Percentiles rank a stretch among this genome's conserved stretches.
Evolutionary conservation across 345 rosid genomes (phyloP).

Genomic region (Dovyalis caffra): DNA sequence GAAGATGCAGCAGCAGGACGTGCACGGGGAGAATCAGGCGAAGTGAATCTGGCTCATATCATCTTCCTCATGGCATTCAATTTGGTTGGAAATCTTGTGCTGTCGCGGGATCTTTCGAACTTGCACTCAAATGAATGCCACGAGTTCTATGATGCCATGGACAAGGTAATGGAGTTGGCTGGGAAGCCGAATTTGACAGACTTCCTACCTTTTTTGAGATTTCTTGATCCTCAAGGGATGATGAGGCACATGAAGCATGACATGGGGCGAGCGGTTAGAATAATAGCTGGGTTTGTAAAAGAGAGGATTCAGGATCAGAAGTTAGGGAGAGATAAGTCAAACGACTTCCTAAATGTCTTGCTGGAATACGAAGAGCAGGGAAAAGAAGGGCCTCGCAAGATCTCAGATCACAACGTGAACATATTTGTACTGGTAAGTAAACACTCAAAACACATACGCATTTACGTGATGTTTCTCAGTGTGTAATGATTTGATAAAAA

Average conservation of each 20-base stretch:
- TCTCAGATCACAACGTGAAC: background rate
- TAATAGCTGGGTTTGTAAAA: slow-evolving; percentile 5
- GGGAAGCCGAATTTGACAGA: slow-evolving; percentile 23
- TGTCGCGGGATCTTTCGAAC: too few species aligned
- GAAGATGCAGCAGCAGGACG: too few species aligned
- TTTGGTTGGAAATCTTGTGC: too few species aligned
- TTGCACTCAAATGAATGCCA: slow-evolving; percentile 2
- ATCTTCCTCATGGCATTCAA: too few species aligned
- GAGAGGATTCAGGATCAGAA: slow-evolving; percentile 7
- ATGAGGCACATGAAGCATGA: slow-evolving; percentile 16
- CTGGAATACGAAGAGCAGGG: slow-evolving; percentile 12
- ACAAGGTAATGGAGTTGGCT: slow-evolving; percentile 10
- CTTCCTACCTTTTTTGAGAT: slow-evolving; percentile 15
- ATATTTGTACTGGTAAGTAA: slow-evolving; percentile 17
- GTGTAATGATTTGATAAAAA: too few species aligned
- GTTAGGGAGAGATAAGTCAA: background rate
- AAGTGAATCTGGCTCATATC: too few species aligned
- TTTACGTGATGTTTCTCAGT: too few species aligned
- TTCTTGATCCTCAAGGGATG: slow-evolving; percentile 20
- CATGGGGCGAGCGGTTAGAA: slow-evolving; percentile 9
- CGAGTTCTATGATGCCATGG: slow-evolving; percentile 11
- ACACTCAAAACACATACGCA: too few species aligned
- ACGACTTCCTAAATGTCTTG: slow-evolving; percentile 20
- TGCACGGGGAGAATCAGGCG: too few species aligned
- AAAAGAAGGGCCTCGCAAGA: background rate